Percentiles rank a stretch among this genome's conserved stretches.
Conservation (phyloP, 2,329 filamentous ascomycete genomes). For the Ophiostoma australiae region DNA sequence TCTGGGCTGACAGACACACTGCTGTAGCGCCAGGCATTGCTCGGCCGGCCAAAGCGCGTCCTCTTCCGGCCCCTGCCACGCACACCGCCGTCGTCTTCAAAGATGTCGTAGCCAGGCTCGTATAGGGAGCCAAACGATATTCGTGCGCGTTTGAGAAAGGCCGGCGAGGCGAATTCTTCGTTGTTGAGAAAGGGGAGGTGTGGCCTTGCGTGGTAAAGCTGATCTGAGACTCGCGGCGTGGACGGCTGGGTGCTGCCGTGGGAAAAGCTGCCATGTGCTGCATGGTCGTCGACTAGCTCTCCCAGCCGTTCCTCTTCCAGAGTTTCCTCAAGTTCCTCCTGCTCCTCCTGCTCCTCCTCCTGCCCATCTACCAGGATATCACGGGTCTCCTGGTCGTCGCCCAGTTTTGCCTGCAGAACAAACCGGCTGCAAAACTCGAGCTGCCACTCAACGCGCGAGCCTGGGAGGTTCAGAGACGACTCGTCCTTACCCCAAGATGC, state of each 20-base stretch:
- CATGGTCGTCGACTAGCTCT: background rate
- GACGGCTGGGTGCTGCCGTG: constrained; percentile 6
- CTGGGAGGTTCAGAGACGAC: constrained; percentile 44
- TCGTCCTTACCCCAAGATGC: constrained; percentile 59
- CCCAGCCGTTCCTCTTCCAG: background rate
- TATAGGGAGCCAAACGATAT: constrained; percentile 65
- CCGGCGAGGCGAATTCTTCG: constrained; percentile 67
- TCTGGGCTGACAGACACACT: constrained; percentile 68
- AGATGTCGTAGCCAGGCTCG: constrained; percentile 60
- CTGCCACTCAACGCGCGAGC: constrained; percentile 54
- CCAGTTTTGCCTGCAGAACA: constrained; percentile 45
- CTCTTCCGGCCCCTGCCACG: constrained; percentile 62
- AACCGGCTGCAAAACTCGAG: constrained; percentile 50
- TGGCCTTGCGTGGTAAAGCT: background rate
- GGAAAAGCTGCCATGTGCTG: background rate
- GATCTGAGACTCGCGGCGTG: constrained; percentile 25
- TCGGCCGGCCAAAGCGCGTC: constrained; percentile 62
- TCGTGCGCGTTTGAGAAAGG: constrained; percentile 68
- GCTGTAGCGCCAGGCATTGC: constrained; percentile 67
- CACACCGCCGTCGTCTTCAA: constrained; percentile 59
- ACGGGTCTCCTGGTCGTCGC: constrained; percentile 45
- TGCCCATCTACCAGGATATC: constrained; percentile 51
- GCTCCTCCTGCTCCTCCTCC: constrained; percentile 21
- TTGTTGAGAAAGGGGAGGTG: constrained; percentile 21
- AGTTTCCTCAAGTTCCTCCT: background rate